These are phyloP conservation scores for Powellomyces hirtus DNA, from an alignment of 192 early-diverging fungal species.

Conservation along the genomic window DNA sequence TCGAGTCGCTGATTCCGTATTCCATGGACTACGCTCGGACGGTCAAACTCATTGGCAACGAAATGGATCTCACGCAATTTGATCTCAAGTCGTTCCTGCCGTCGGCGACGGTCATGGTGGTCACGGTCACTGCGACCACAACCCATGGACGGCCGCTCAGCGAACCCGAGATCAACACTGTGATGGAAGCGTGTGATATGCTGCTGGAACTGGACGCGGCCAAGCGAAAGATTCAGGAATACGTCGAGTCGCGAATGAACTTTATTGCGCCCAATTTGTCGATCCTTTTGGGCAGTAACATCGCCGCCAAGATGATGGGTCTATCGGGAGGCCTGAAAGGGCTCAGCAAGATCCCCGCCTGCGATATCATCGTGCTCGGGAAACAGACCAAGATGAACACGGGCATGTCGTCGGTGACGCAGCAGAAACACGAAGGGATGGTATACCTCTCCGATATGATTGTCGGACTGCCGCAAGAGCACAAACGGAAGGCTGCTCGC, in stretches of 20 bases:
- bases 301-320: conserved; percentile 87
- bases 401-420: conserved; percentile 65
- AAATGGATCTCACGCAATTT: conserved; percentile 76
- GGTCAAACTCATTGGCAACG: conserved; percentile 74
- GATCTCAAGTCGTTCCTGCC: conserved; percentile 72
- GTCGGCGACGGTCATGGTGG: conserved; percentile 78
- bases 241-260: conserved; percentile 88
- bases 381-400: conserved; percentile 51
- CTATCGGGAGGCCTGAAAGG: conserved; percentile 85
- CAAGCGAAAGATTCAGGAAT: conserved; percentile 75
- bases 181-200: conserved; percentile 79
- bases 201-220: conserved; percentile 69
- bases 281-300: conserved; percentile 75
- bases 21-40: conserved; percentile 86
- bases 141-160: conserved; percentile 69
- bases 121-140: conserved; percentile 87
- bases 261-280: conserved; percentile 95
- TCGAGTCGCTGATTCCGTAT: conserved; percentile 85
- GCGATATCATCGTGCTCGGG: conserved; percentile 78
- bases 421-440: conserved; percentile 74
- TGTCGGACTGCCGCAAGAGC: conserved; percentile 64
- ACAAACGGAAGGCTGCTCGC: conserved; percentile 73
- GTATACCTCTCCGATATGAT: conserved; percentile 79
- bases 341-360: conserved; percentile 86
- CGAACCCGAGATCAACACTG: conserved; percentile 57